Base-by-base conservation (phyloP, 805 yeast species). In the Candida gorgasii region DNA sequence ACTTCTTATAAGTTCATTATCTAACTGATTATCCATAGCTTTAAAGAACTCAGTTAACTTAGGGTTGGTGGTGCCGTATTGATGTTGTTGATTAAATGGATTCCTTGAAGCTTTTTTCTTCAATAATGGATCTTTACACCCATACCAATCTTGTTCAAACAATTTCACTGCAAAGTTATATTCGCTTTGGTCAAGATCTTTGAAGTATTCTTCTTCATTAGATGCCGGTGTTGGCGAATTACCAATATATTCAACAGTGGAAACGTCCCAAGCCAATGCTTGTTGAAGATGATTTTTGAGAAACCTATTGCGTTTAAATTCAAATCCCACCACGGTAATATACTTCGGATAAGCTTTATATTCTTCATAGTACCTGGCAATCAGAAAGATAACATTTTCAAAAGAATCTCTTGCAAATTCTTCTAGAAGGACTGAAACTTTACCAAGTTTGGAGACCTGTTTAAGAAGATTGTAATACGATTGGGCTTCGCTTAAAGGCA, bases 391-490 rank as follows among this genome's bases (percentile, higher is more conserved):
- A 5, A 86, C 75, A 58, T 87, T 87, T 55, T 87, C 95, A 55
- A 83, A 83, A 1, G 93, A 85, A 59, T 87, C 95, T 29, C 88
- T 63, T 0, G 95, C 89, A 57, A 60, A 83, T 50, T 84, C 90
- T 54, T 87, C 96, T 1, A 80, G 62, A 5, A 67, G 46, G 0
- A 83, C 60, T 36, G 67, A 37, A 8, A 52, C 40, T 41, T 28
- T 15, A 16, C 18, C 18, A 15, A 12, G 18, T 3, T 13, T 7
- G 3, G 39, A 36, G 37, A 79, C 49, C 11, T 61, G 55, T 26
- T 52, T 30, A 1, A 79, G 75, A 15, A 81, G 62, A 12, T 68
- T 52, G 41, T 65, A 72, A 57, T 84, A 86, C 8, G 86, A 76
- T 42, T 62, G 65, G 1, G 84, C 76, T 55, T 84, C 95, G 9